A percentile compares a stretch with the other conserved stretches of the same genome.
Evolutionary conservation across 2,329 filamentous ascomycete species (phyloP).

Genomic region (Waltergamsia citrina): DNA sequence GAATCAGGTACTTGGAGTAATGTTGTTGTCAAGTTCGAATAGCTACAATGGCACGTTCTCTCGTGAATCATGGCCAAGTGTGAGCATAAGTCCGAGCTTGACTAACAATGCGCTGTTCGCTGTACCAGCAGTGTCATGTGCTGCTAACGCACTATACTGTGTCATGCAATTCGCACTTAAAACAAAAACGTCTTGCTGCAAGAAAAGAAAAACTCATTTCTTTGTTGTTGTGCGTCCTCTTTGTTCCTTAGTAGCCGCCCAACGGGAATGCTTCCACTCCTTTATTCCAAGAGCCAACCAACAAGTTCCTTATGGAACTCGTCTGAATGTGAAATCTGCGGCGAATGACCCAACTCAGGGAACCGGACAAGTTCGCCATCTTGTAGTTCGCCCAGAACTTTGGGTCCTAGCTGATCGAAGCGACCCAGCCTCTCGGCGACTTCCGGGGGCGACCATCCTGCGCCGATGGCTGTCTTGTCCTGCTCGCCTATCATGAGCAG

Average conservation of each 20-base stretch:
- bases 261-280: neutral
- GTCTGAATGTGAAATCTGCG: slow-evolving; percentile 40
- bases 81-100: no score
- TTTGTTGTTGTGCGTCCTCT: no score
- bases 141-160: no score
- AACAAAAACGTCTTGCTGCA: no score
- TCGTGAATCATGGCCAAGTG: no score
- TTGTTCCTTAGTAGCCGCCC: neutral
- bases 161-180: no score
- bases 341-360: slow-evolving; percentile 37
- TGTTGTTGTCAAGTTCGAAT: no score
- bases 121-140: no score
- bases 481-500: slow-evolving; percentile 39
- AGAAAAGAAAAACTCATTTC: no score
- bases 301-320: slow-evolving; percentile 24
- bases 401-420: slow-evolving; percentile 37
- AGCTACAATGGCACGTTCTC: no score
- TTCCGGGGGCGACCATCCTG: slow-evolving; percentile 35
- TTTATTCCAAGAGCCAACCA: neutral
- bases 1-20: no score
- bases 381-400: slow-evolving; percentile 31
- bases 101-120: no score
- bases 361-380: slow-evolving; percentile 35
- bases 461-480: slow-evolving; percentile 46
- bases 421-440: slow-evolving; percentile 35